Base-by-base conservation (phyloP, 352 stramenopile genomes). In the Phytophthora syringae region DNA sequence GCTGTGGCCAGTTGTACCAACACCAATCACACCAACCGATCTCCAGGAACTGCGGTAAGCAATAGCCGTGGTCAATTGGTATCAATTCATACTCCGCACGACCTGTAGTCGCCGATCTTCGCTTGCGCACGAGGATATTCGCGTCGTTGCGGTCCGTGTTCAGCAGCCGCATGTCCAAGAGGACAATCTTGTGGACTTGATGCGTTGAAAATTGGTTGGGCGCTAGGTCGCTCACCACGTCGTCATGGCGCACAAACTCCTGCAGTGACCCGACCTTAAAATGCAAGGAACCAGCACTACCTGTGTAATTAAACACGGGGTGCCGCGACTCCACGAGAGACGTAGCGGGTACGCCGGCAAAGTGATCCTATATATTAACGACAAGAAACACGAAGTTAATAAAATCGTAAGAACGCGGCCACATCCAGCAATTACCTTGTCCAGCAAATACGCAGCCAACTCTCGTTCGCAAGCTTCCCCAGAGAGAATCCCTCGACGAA, bases 31-130 rank as follows among this genome's bases (percentile, higher is more conserved):
- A 99, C 94, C 97, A 99, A 20, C 89, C 97, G 24, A 99, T 98
- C 69, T 99, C 94, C 15, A 98, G 70, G 36, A 94, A 93, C 60
- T 98, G 94, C 18, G 97, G 91, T 27, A 99, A 75, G 71, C 95
- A 99, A 67, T 99, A 99, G 12, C 98, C 98, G 74, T 99, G 98
- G 80, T 99, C 98, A 78, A 99, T 99, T n/a, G 98, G 98, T 54
- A 99, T 96, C 22, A 99, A 78, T 60, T 98, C 87, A 61, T 98
- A 96, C 52, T 96, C 86, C 25, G 79, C 63, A 24, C 80, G 73
- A 5, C 70, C 78, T 22, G 72, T 82, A 36, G 77, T 70, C 27
- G 74, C 43, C 20, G 72, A 82, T 20, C 82, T 77, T 34, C 84
- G 79, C 59, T 96, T 92, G 42, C 93, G 84, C 43, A 98, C 97